Evolutionary conservation across 2,329 filamentous ascomycete genomes (phyloP).

Genomic region (Didymella pomorum): DNA sequence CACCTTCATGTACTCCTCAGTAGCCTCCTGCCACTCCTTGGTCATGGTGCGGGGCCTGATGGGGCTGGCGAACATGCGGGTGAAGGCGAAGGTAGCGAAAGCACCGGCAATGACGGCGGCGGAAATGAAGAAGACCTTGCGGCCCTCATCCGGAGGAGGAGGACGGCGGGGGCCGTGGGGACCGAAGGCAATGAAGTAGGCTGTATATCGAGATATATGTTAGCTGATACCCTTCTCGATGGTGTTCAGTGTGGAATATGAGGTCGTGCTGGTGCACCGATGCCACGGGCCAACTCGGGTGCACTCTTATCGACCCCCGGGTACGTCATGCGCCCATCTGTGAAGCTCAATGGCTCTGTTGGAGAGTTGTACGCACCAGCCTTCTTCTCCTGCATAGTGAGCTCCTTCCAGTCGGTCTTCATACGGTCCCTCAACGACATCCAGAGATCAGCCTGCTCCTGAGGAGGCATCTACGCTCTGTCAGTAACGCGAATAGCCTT

Average conservation of each 20-base stretch:
- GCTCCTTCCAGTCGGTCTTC: constrained; percentile 96
- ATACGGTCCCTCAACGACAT: constrained; percentile 98
- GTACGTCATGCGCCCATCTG: constrained; percentile 42
- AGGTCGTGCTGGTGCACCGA: constrained; percentile 17
- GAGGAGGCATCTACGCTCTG: constrained; percentile 68
- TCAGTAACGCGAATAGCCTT: constrained; percentile 1
- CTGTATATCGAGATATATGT: constrained; percentile 60
- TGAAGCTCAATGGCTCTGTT: constrained; percentile 24
- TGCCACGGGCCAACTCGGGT: constrained; percentile 32
- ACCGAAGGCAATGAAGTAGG: constrained; percentile 99
- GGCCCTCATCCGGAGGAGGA: constrained; percentile 82
- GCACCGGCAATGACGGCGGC: constrained; percentile 71
- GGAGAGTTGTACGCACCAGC: constrained; percentile 75
- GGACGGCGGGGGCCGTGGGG: constrained; percentile 90
- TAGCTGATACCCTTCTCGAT: constrained; percentile 31
- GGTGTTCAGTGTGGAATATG: constrained; percentile 18
- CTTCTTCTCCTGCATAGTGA: constrained; percentile 98
- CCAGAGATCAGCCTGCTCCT: constrained; percentile 99
- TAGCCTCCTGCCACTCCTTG: constrained; percentile 95
- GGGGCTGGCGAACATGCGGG: constrained; percentile 74
- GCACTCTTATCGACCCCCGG: constrained; percentile 31
- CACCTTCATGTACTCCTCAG: constrained; percentile 94
- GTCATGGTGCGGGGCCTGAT: constrained; percentile 83
- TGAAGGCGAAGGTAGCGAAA: constrained; percentile 73
- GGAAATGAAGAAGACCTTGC: constrained; percentile 79